Evolutionary conservation across 192 early-diverging fungal species (phyloP), one percentile per base, ranked within the genome.

Genomic region (Podila horticola): DNA sequence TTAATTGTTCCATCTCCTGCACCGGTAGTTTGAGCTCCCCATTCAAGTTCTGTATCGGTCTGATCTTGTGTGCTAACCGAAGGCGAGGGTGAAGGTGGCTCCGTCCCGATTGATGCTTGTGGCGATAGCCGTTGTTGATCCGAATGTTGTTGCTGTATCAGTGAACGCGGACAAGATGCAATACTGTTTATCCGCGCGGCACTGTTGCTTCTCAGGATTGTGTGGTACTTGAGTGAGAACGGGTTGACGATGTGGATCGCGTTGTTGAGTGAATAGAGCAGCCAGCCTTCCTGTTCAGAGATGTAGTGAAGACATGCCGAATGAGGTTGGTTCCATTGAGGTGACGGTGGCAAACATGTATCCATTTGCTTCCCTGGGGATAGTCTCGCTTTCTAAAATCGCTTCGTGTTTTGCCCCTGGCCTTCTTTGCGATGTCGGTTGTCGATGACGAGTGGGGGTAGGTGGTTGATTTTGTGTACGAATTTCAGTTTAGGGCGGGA

Each of bases 321-420:
- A n/a, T 73, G 70, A 13, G 77, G 55, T n/a, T 69, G 77, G 57
- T 81, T 52, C 77, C 77, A 81, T 58, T 81, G 77, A 0, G 77
- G 77, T 20, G 77, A 81, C 1, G 77, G 77, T 5, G 77, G 77
- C 57, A 81, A 69, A 22, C 51, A 57, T 15, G 75, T 58, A 22
- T 79, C 75, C 75, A 76, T 76, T 31, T 62, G 4, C 34, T 30
- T 24, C 31, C 0, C 20, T 33, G 1, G 10, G 34, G 60, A 22
- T n/a, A 55, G 52, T 55, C 15, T 8, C 8, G 11, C 41, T 45
- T 41, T 45, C 41, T 17, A 13, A 12, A 4, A 15, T 15, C 41
- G 41, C 41, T 17, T 45, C 41, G 11, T 45, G 41, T 45, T 13
- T 41, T 45, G 41, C 41, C 13, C 41, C 13, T 45, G 13, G 15